A percentile compares a stretch with the other conserved stretches of the same genome.
Evolutionary conservation across 2,329 filamentous ascomycete genomes (phyloP).

Genomic region (Verruconis gallopava): DNA sequence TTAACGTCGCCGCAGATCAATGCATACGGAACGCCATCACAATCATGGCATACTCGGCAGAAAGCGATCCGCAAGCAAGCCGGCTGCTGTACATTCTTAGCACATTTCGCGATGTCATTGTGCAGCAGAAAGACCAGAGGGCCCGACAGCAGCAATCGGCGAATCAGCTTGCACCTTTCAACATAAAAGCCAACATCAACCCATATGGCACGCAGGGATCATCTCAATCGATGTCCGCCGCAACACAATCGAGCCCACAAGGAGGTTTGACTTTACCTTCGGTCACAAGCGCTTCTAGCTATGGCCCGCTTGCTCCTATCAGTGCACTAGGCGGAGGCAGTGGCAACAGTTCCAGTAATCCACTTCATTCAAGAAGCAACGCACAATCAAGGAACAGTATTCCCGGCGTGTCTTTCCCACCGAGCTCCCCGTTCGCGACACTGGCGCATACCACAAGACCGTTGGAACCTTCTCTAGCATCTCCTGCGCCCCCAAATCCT

Average conservation of each 20-base stretch:
- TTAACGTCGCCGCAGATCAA: slow-evolving; percentile 20
- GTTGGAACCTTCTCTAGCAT: slow-evolving; percentile 3
- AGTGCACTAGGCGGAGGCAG: neutral
- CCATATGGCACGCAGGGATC: neutral
- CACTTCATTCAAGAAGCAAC: neutral
- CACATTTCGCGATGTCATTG: slow-evolving; percentile 26
- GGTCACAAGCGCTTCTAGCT: neutral
- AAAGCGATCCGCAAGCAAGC: slow-evolving; percentile 27
- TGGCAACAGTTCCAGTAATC: neutral
- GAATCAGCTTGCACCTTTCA: slow-evolving; percentile 6
- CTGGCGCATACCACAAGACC: slow-evolving; percentile 62
- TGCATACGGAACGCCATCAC: slow-evolving; percentile 26
- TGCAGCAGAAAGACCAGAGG: slow-evolving; percentile 16
- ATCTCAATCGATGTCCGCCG: neutral
- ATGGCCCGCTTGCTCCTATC: neutral
- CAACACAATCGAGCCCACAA: slow-evolving; percentile 69
- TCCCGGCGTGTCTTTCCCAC: slow-evolving; percentile 30
- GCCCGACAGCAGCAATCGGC: neutral
- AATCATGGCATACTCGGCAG: slow-evolving; percentile 28
- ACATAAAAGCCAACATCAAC: slow-evolving; percentile 4
- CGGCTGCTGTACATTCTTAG: slow-evolving; percentile 25
- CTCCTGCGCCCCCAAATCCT: slow-evolving; percentile 7
- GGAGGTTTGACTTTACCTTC: slow-evolving; percentile 54
- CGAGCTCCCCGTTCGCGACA: slow-evolving; percentile 77
- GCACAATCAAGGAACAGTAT: neutral